A percentile compares a stretch with the other conserved stretches of the same genome.
phyloP scores from a whole-genome alignment of 352 stramenopile genomes.

The Globisporangium carolinianum region DNA sequence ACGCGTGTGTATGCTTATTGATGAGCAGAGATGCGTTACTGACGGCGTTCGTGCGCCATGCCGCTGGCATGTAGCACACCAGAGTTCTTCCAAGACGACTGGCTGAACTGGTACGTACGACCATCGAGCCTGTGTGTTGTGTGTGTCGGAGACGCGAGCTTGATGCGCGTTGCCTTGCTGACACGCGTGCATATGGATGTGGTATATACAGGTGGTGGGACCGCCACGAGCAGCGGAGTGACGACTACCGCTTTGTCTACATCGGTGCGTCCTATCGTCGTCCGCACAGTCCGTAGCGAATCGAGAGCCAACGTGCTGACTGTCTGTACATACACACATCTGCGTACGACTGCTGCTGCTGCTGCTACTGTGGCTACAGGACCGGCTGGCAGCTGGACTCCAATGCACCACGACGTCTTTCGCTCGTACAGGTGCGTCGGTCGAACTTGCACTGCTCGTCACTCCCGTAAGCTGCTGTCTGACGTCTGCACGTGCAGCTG shows the following conservation, averaged over 20 bases:
- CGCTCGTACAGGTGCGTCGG: conserved; percentile 87
- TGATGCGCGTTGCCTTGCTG: background rate
- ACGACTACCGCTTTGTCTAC: conserved; percentile 97
- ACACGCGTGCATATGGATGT: background rate
- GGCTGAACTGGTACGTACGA: conserved; percentile 81
- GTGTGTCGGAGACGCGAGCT: background rate
- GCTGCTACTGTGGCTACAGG: conserved; percentile 23
- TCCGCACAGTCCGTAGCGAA: no score
- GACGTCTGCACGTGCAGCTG: conserved; percentile 52
- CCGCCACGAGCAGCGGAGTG: conserved; percentile 42
- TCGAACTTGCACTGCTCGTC: background rate
- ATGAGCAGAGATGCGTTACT: background rate
- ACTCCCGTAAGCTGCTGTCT: background rate
- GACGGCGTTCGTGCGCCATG: background rate
- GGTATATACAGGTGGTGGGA: conserved; percentile 70
- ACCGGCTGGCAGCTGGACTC: conserved; percentile 83
- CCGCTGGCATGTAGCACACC: conserved; percentile 44
- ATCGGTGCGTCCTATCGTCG: conserved; percentile 45
- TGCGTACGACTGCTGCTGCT: no score
- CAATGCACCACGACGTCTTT: conserved; percentile 95
- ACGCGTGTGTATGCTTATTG: background rate
- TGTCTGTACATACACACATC: no score
- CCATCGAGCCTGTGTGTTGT: background rate
- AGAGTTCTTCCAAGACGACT: conserved; percentile 86
- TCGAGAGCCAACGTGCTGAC: no score